phyloP scores from a whole-genome alignment of 805 yeast genomes.

The Cephaloascus fragrans region DNA sequence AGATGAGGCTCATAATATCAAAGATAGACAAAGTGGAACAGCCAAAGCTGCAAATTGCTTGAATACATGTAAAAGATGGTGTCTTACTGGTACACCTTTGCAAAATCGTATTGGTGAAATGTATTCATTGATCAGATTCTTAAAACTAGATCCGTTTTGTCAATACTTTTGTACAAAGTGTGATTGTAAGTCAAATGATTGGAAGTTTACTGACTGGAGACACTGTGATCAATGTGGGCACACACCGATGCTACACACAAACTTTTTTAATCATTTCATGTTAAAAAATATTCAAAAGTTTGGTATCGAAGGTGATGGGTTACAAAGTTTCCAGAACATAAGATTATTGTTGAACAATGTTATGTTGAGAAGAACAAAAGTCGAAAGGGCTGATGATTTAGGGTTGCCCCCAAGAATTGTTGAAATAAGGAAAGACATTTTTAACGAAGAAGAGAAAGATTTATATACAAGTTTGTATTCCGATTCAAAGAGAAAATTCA shows the following conservation, averaged over 20 bases:
- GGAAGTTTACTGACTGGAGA: conserved; percentile 79
- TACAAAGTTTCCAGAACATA: conserved; percentile 65
- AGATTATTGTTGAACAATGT: conserved; percentile 66
- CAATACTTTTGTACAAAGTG: conserved; percentile 91
- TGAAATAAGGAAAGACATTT: conserved; percentile 75
- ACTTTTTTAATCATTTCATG: conserved; percentile 92
- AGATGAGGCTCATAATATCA: conserved; percentile 97
- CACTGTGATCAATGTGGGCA: conserved; percentile 85
- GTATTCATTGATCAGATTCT: conserved; percentile 81
- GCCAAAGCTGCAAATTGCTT: conserved; percentile 83
- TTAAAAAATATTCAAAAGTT: conserved; percentile 84
- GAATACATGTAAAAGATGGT: conserved; percentile 71
- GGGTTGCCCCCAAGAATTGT: conserved; percentile 96
- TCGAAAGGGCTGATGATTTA: conserved; percentile 94
- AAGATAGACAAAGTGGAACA: conserved; percentile 88
- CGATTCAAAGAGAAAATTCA: conserved; percentile 79
- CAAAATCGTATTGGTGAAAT: conserved; percentile 96
- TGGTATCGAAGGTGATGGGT: conserved; percentile 78
- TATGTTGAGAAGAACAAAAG: conserved; percentile 90
- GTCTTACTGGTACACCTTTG: conserved; percentile 92
- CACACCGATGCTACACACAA: conserved; percentile 90
- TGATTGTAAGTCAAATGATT: conserved; percentile 69
- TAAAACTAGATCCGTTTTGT: conserved; percentile 79
- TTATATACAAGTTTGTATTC: conserved; percentile 80
- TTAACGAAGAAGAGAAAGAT: conserved; percentile 94